Evolutionary conservation across 805 yeast genomes (phyloP).

Genomic region (Cyberlindnera galapagoensis): DNA sequence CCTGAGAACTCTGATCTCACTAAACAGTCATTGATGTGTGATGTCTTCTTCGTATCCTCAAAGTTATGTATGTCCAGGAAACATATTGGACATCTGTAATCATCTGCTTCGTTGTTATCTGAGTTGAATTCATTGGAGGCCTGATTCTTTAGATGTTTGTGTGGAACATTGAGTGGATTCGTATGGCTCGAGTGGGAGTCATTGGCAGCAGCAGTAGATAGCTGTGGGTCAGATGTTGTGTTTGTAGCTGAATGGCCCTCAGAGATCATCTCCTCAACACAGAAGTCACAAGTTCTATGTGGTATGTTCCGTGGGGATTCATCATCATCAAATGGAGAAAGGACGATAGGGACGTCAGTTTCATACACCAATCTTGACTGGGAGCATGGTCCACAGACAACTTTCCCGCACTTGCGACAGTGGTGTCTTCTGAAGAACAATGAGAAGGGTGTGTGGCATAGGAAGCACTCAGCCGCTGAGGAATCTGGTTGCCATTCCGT

Average conservation of each 20-base stretch:
- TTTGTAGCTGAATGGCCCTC: too few species aligned
- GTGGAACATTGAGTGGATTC: slow-evolving; percentile 7
- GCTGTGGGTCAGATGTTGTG: too few species aligned
- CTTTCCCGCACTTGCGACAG: slow-evolving; percentile 74
- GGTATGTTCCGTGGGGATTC: slow-evolving; percentile 44
- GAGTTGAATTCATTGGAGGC: slow-evolving; percentile 1
- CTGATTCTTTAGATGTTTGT: slow-evolving; percentile 7
- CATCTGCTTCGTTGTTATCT: slow-evolving; percentile 26
- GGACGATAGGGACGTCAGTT: slow-evolving; percentile 52
- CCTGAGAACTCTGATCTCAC: slow-evolving; percentile 54
- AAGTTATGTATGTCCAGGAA: slow-evolving; percentile 15
- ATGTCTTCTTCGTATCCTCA: slow-evolving; percentile 35
- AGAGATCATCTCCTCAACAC: slow-evolving; percentile 50
- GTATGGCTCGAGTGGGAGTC: slow-evolving; percentile 5
- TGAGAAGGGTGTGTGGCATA: slow-evolving; percentile 48
- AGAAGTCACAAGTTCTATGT: slow-evolving; percentile 71
- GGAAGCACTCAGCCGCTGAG: slow-evolving; percentile 42
- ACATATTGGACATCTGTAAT: slow-evolving; percentile 37
- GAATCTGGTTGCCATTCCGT: slow-evolving; percentile 80
- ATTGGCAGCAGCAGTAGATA: background rate
- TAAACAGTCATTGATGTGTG: slow-evolving; percentile 69
- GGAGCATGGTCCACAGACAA: slow-evolving; percentile 71
- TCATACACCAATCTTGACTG: slow-evolving; percentile 44
- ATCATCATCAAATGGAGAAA: slow-evolving; percentile 42
- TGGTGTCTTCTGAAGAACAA: slow-evolving; percentile 74